phyloP scores from a whole-genome alignment of 1,284 basidiomycete genomes.

The Phylloboletellus chloephorus region DNA sequence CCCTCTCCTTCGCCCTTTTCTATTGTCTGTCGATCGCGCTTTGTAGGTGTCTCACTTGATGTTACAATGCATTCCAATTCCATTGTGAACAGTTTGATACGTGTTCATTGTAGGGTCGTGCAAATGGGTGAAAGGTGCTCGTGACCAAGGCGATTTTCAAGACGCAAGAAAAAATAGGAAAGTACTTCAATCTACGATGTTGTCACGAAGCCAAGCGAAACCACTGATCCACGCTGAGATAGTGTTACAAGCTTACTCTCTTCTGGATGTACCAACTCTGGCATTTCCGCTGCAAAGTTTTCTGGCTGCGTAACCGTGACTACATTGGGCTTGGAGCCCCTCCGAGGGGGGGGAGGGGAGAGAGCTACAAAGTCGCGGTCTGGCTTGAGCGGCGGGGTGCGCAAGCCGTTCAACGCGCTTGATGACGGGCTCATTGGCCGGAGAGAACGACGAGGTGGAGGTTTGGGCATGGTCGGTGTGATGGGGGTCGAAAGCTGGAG shows the following conservation, averaged over 20 bases:
- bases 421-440: constrained; percentile 7
- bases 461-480: constrained; percentile 33
- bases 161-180: constrained; percentile 16
- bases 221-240: constrained; percentile 21
- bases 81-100: constrained; percentile 4
- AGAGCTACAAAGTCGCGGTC: constrained; percentile 26
- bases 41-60: constrained; percentile 19
- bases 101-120: background rate
- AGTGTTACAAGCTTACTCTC: constrained; percentile 11
- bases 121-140: background rate
- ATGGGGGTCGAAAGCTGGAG: constrained; percentile 46
- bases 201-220: constrained; percentile 30
- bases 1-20: constrained; percentile 1
- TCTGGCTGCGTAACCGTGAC: constrained; percentile 11
- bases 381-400: constrained; percentile 8
- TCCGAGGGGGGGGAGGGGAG: constrained; percentile 30
- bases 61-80: constrained; percentile 6
- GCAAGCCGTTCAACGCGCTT: background rate
- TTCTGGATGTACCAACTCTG: constrained; percentile 11
- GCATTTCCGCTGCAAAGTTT: constrained; percentile 11
- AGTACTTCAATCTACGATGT: constrained; percentile 17
- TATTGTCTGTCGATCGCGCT: constrained; percentile 4
- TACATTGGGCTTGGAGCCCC: constrained; percentile 19
- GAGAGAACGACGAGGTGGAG: constrained; percentile 16
- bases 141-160: background rate